phyloP scores from a whole-genome alignment of 2,329 filamentous ascomycete species.

The Penicillium rolfsii region DNA sequence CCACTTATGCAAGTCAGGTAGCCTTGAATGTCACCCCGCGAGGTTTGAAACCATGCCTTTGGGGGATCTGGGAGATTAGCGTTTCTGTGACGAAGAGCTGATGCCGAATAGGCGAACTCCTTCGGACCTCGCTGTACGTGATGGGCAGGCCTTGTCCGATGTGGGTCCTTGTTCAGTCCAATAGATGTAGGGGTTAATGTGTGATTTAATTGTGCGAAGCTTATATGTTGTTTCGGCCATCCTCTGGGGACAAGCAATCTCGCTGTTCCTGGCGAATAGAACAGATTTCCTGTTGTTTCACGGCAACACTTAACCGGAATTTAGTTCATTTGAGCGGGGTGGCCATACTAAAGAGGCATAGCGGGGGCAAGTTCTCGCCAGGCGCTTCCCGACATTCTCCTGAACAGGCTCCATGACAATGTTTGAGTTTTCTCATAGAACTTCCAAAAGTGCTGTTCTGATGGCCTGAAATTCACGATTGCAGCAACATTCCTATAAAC shows the following conservation, averaged over 20 bases:
- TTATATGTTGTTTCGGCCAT: not conserved
- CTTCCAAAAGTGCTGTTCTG: not conserved
- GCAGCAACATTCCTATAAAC: too few species aligned
- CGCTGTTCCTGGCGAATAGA: not conserved
- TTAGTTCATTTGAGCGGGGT: not conserved
- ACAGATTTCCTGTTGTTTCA: not conserved
- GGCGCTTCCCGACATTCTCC: not conserved
- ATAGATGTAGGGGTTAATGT: not conserved
- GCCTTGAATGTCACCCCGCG: slow-evolving; percentile 2
- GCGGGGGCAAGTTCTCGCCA: not conserved
- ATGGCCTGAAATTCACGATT: too few species aligned
- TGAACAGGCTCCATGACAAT: not conserved
- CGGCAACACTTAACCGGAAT: not conserved
- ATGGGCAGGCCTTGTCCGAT: not conserved
- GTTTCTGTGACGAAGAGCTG: not conserved
- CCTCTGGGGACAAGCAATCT: not conserved
- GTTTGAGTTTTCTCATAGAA: not conserved
- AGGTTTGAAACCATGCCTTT: not conserved
- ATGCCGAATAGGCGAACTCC: not conserved
- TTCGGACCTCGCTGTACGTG: not conserved
- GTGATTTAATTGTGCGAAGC: not conserved
- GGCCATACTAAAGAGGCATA: not conserved
- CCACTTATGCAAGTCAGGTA: slow-evolving; percentile 2
- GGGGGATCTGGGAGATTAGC: not conserved
- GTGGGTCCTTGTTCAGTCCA: not conserved